Evolutionary conservation across 495 filamentous ascomycete species (phyloP).

Genomic region (Tuber microsphaerosporum): DNA sequence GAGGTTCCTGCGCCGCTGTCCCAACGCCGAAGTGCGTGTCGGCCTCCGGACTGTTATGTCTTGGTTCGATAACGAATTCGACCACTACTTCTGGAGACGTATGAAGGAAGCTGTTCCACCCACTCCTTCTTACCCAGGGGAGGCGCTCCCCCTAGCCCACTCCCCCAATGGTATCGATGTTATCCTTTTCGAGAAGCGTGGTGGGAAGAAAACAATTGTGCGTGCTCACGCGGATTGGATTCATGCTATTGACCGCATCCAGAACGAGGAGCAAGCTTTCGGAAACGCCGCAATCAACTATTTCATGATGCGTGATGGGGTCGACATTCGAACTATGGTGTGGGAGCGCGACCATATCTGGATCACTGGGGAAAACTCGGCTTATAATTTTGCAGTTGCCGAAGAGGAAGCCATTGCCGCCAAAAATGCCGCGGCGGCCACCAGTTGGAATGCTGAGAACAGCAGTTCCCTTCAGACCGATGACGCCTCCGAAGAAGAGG

Average conservation of each 20-base stretch:
- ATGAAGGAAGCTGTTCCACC: neutral
- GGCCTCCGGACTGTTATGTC: neutral
- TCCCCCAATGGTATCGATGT: neutral
- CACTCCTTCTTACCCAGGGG: neutral
- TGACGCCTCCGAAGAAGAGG: too few species aligned
- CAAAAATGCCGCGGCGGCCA: too few species aligned
- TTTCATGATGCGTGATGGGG: neutral
- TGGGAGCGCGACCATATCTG: neutral
- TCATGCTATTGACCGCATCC: neutral
- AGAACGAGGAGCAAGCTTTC: neutral
- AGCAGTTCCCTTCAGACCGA: neutral
- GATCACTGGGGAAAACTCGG: neutral
- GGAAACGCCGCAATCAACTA: neutral
- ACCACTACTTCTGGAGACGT: neutral
- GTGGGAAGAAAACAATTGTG: neutral
- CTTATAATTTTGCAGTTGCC: neutral
- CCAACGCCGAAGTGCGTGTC: neutral
- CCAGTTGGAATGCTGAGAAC: accelerated
- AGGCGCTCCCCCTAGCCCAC: neutral
- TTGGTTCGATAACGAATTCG: neutral
- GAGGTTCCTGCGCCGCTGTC: neutral
- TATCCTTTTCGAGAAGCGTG: neutral
- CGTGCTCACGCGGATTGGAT: neutral
- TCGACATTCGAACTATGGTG: neutral
- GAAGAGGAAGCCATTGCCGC: neutral